phyloP scores from a whole-genome alignment of 2,329 filamentous ascomycete genomes.

The Hortaea werneckii region DNA sequence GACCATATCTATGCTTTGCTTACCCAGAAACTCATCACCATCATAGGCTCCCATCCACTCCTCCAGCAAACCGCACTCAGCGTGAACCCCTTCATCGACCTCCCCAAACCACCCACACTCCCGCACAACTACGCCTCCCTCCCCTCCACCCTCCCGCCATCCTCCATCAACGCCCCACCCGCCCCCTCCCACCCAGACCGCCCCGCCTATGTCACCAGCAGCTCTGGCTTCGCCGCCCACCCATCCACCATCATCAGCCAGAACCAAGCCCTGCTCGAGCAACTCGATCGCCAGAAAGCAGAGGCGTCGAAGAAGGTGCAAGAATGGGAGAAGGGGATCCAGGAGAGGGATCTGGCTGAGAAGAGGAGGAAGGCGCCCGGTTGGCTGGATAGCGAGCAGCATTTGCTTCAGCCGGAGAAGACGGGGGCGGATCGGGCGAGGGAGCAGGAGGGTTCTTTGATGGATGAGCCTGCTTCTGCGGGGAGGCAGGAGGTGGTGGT shows the following conservation, averaged over 20 bases:
- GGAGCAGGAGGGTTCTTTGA: conserved; percentile 13
- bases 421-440: conserved; percentile 7
- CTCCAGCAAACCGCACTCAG: conserved; percentile 87
- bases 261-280: conserved; percentile 66
- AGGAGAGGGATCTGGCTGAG: conserved; percentile 60
- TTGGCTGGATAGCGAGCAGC: conserved; percentile 66
- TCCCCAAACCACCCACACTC: conserved; percentile 80
- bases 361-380: conserved; percentile 71
- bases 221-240: conserved; percentile 67
- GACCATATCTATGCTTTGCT: not conserved
- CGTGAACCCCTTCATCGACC: conserved; percentile 85
- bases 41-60: conserved; percentile 60
- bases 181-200: conserved; percentile 28
- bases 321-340: conserved; percentile 59
- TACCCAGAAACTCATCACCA: not conserved
- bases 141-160: conserved; percentile 73
- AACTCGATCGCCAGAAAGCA: conserved; percentile 58
- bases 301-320: conserved; percentile 58
- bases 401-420: conserved; percentile 58
- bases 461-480: conserved; percentile 15
- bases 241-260: conserved; percentile 77
- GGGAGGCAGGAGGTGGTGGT: conserved; percentile 1
- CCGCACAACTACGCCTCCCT: conserved; percentile 92
- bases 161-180: conserved; percentile 44
- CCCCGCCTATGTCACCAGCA: conserved; percentile 65